A percentile compares a stretch with the other conserved stretches of the same genome.
These are phyloP conservation scores for Nakaseomyces uthaithaninus DNA, from an alignment of 1,139 yeast species.

Conservation along the genomic window DNA sequence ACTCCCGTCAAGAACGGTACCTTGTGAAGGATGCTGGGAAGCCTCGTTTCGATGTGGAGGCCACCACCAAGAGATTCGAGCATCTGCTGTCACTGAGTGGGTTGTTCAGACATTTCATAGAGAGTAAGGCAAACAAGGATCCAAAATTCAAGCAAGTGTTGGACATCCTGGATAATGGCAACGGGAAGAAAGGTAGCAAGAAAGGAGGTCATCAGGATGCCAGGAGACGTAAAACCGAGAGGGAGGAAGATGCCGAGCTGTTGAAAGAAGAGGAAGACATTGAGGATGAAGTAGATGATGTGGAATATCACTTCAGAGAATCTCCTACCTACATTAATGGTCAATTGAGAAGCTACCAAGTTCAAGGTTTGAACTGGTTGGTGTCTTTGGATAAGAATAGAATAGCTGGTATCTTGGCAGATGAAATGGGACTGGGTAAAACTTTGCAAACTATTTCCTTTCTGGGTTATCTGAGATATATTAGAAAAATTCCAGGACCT, in stretches of 20 bases:
- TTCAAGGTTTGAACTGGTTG: slow-evolving; percentile 91
- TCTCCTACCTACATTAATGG: slow-evolving; percentile 73
- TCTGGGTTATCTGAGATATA: slow-evolving; percentile 75
- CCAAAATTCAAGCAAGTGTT: slow-evolving; percentile 52
- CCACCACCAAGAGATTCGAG: slow-evolving; percentile 71
- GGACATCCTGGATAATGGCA: slow-evolving; percentile 42
- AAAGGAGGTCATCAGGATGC: slow-evolving; percentile 27
- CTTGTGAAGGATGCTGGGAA: slow-evolving; percentile 45
- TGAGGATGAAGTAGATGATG: slow-evolving; percentile 11
- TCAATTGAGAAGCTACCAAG: slow-evolving; percentile 66
- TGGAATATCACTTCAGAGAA: slow-evolving; percentile 46
- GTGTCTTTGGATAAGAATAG: slow-evolving; percentile 72
- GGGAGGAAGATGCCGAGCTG: slow-evolving; percentile 87
- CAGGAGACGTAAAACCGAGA: slow-evolving; percentile 62
- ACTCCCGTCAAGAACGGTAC: slow-evolving; percentile 35
- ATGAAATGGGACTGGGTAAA: slow-evolving; percentile 97
- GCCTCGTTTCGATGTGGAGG: slow-evolving; percentile 49
- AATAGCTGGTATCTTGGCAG: slow-evolving; percentile 86
- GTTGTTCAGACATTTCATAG: slow-evolving; percentile 80
- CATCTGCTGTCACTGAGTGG: slow-evolving; percentile 78
- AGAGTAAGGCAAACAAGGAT: slow-evolving; percentile 70
- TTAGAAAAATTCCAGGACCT: slow-evolving; percentile 78
- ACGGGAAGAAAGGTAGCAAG: slow-evolving; percentile 27
- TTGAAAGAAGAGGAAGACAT: slow-evolving; percentile 64
- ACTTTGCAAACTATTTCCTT: slow-evolving; percentile 90